phyloP scores from a whole-genome alignment of 768 basidiomycete genomes.

The Hypholoma fasciculare region DNA sequence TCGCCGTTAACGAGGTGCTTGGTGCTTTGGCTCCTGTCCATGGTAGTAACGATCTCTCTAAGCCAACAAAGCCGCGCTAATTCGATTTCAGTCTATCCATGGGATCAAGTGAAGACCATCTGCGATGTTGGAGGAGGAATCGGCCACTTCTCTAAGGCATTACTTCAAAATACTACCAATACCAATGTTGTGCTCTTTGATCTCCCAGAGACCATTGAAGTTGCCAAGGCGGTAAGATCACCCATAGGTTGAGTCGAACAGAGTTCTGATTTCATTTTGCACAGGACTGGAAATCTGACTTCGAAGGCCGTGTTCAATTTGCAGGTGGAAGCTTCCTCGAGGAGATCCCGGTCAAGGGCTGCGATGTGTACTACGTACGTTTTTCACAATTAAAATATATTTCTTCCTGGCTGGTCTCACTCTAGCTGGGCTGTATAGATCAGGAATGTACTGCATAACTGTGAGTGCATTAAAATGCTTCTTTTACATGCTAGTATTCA shows the following conservation, averaged over 20 bases:
- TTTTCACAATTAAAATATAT: not conserved
- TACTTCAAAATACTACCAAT: slow-evolving; percentile 1
- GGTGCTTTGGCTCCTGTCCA: slow-evolving; percentile 2
- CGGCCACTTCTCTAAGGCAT: slow-evolving; percentile 8
- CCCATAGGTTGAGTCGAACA: no score
- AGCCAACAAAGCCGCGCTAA: not conserved
- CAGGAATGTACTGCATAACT: slow-evolving; percentile 25
- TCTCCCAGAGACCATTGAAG: slow-evolving; percentile 8
- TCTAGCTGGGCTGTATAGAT: slow-evolving; percentile 16
- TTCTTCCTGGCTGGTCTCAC: not conserved
- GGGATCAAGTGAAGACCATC: slow-evolving; percentile 5
- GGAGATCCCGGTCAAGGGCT: slow-evolving; percentile 29
- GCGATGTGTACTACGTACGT: slow-evolving; percentile 34
- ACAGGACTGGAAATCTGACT: slow-evolving; percentile 10
- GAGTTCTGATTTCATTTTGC: not conserved
- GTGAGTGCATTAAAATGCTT: not conserved
- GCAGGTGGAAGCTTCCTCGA: slow-evolving; percentile 33
- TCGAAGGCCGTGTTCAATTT: slow-evolving; percentile 6
- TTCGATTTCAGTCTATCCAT: slow-evolving; percentile 4
- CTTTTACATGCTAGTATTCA: not conserved
- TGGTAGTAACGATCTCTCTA: not conserved
- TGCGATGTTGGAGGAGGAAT: slow-evolving; percentile 15
- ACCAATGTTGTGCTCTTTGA: slow-evolving; percentile 8
- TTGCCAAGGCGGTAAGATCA: slow-evolving; percentile 6
- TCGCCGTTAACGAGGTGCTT: slow-evolving; percentile 1